A percentile compares a stretch with the other conserved stretches of the same genome.
Conservation (phyloP, 805 yeast genomes). For the Pichia thaimueangensis region DNA sequence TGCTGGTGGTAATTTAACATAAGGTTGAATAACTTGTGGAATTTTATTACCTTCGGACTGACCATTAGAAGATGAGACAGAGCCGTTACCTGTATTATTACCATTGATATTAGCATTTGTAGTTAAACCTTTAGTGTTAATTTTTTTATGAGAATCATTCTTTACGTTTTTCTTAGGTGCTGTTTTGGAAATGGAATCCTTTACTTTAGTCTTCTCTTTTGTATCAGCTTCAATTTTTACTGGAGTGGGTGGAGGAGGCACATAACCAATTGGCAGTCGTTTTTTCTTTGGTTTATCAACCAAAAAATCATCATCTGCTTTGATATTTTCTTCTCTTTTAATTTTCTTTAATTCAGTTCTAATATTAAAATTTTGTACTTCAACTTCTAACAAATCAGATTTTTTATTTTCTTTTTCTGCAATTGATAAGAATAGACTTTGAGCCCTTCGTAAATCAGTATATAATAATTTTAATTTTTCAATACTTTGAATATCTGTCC, state of each 20-base stretch:
- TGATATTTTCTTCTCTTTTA: constrained; percentile 69
- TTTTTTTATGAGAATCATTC: not conserved
- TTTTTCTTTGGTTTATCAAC: constrained; percentile 59
- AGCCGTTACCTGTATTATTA: constrained; percentile 1
- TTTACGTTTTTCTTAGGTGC: constrained; percentile 1
- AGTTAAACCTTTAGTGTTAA: not conserved
- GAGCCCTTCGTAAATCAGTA: constrained; percentile 70
- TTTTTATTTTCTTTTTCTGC: constrained; percentile 69
- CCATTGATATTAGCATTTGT: not conserved
- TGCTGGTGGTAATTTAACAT: constrained; percentile 82
- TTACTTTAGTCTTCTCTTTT: constrained; percentile 14
- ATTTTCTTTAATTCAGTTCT: constrained; percentile 66
- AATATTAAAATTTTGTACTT: constrained; percentile 60
- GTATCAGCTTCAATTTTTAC: constrained; percentile 3
- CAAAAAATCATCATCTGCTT: constrained; percentile 76
- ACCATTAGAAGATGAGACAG: not conserved
- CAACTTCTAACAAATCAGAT: constrained; percentile 54
- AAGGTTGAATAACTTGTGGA: constrained; percentile 56
- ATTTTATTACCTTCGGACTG: constrained; percentile 1
- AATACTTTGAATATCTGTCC: constrained; percentile 86
- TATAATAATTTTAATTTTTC: constrained; percentile 73
- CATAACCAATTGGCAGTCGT: constrained; percentile 28
- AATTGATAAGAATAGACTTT: constrained; percentile 59
- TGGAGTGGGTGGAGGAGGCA: constrained; percentile 10
- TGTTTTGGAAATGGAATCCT: not conserved